Evolutionary conservation across 441 rosid species (phyloP).

Genomic region (Syzygium syzygioides): DNA sequence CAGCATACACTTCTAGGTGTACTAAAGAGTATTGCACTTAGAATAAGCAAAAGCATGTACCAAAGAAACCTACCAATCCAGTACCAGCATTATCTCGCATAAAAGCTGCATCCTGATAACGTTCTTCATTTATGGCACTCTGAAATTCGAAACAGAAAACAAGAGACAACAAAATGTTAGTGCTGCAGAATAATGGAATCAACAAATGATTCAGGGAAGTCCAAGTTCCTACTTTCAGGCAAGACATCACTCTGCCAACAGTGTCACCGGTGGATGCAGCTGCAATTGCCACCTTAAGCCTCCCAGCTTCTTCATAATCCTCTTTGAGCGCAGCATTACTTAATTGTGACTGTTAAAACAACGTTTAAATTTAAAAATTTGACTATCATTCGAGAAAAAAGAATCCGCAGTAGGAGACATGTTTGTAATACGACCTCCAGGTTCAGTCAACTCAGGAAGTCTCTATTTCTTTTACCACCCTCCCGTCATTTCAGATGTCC

Average conservation of each 20-base stretch:
- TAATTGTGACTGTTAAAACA: constrained; percentile 53
- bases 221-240: constrained; percentile 43
- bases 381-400: not conserved
- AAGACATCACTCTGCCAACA: constrained; percentile 72
- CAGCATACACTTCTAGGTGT: not conserved
- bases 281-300: constrained; percentile 87
- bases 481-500: not conserved
- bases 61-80: constrained; percentile 50
- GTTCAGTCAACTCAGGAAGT: not conserved
- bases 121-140: constrained; percentile 57
- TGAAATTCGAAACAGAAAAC: constrained; percentile 12
- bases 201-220: not conserved
- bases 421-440: not conserved
- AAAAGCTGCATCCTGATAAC: constrained; percentile 56
- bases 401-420: not conserved
- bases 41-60: not conserved
- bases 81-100: constrained; percentile 66
- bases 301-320: constrained; percentile 82
- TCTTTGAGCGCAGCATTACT: constrained; percentile 47
- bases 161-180: constrained; percentile 4
- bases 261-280: constrained; percentile 72
- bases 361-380: not conserved
- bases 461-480: not conserved
- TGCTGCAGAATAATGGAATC: not conserved
- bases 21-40: not conserved